Base-by-base conservation (phyloP, 768 basidiomycete genomes). In the Panus rudis region DNA sequence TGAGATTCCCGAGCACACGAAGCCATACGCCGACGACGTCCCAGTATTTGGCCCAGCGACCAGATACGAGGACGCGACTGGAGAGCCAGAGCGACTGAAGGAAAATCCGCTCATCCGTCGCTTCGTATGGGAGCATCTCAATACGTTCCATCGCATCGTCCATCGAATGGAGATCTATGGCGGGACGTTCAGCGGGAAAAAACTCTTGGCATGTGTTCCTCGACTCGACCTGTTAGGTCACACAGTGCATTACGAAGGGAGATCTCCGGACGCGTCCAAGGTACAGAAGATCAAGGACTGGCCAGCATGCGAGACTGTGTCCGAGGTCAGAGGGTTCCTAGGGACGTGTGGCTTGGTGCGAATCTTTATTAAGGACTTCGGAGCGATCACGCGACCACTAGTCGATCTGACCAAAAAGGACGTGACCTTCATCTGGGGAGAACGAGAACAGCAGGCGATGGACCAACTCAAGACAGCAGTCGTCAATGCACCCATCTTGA, bases 341-440 rank as follows among this genome's bases (percentile, higher is more conserved):
- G 51, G 51, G 16, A 19, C 48, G 5, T 50, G 50, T 24, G 48
- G 51, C 3, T 47, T 45, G n/a, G 45, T 52, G 0, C 41, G 53
- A 2, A 45, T 54, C 21, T 54, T 44, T 42, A 48, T 54, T 20
- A 42, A 47, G 45, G 26, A 50, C 23, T 54, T 45, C 30, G 43
- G 49, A 14, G 24, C 33, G 12, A 40, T 37, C 4, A 39, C 45
- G 3, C 2, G 45, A 21, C 49, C 49, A 4, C 40, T 51, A 11
- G 41, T 41, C 10, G 43, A 54, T 23, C 40, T 54, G 2, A 34
- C 44, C 4, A 31, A 40, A 4, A 60, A 62, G 20, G 54, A 51
- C 11, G 19, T 11, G 1, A 51, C 57, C 4, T 70, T 68, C 43
- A 39, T 42, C 5, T 73, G 62, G 58, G 52, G 47, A 8, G 37